Base-by-base conservation (phyloP, 2,329 filamentous ascomycete species). In the Chaetomium olivaceum region DNA sequence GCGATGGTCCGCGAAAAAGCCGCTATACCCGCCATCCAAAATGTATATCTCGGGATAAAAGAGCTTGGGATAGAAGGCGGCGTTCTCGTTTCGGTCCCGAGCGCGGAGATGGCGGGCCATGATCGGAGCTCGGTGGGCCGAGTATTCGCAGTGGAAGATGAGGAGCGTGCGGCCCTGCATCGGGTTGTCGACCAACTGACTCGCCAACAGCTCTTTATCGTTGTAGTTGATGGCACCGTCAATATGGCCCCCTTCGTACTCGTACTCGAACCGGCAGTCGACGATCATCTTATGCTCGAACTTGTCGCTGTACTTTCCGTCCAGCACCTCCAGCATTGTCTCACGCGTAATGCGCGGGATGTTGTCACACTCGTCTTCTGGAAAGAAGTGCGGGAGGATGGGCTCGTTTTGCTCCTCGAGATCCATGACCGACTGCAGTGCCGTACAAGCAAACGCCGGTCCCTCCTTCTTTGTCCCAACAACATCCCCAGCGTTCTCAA, bases 1-100 rank as follows among this genome's bases (percentile, higher is more conserved):
- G 61, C 89, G 88, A 77, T 97, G 88, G 69, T 91, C 83, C 27
- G 86, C 81, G 77, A 94, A 99, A 82, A 99, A 99, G 31, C 88
- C 88, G 77, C 93, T 97, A 81, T 99, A 99, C 52, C 95, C 95
- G 67, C 95, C 95, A 71, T 98, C 93, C 50, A 99, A 83, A 73
- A 99, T 97, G 78, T 99, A 99, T 70, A 98, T 89, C 77, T 99
- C 95, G 2, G 95, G 95, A 74, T 96, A 99, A n/a, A 90, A 93
- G 67, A 99, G 87, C 66, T 84, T 86, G 21, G 95, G 95, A 75
- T 98, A 99, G 70, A 86, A 85, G 77, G 95, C 92, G 62, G 88
- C 87, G 77, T 99, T 99, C 74, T 88, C 83, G 46, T 88, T 87
- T 66, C 95, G 92, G 78, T 99, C 95, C 75, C 92, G 89, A 67